phyloP scores from a whole-genome alignment of 306 rosid species.

The Quercus variabilis region DNA sequence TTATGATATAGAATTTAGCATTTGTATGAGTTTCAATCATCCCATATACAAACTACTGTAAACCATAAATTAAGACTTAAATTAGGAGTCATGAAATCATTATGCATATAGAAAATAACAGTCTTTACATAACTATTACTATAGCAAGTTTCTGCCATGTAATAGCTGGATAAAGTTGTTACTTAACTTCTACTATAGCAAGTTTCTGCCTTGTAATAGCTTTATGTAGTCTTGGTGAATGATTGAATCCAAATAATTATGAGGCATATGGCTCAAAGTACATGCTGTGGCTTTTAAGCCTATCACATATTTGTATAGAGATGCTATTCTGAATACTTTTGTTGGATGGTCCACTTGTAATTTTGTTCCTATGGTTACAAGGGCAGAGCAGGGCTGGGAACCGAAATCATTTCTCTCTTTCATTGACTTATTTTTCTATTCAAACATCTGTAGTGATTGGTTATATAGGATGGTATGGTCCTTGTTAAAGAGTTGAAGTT shows the following conservation, averaged over 20 bases:
- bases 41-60: no score
- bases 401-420: neutral
- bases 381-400: neutral
- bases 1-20: neutral
- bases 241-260: neutral
- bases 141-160: no score
- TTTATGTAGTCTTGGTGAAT: neutral
- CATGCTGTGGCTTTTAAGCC: neutral
- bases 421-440: neutral
- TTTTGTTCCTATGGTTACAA: neutral
- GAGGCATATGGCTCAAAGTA: neutral
- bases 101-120: no score
- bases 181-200: neutral
- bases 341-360: neutral
- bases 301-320: neutral
- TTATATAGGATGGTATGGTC: neutral
- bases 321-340: neutral
- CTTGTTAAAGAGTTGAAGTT: no score
- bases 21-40: neutral
- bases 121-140: no score
- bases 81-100: no score
- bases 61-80: no score
- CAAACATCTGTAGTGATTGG: neutral
- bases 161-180: no score
- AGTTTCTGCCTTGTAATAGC: neutral